Conservation (phyloP, 202 grass and related monocot species). For the Saccharum hybrid region DNA sequence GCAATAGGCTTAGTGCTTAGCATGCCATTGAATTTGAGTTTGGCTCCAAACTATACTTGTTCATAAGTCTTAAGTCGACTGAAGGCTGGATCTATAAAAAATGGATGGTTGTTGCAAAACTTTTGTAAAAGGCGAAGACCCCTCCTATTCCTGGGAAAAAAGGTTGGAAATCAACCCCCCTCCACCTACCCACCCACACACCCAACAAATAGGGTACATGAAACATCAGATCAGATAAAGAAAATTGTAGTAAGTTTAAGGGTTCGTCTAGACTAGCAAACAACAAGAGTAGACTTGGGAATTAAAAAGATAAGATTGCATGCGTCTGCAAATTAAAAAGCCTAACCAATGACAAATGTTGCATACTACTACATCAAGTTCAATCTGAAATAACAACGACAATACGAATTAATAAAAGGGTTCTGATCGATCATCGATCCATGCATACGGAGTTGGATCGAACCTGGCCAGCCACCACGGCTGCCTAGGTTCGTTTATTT, state of each 20-base stretch:
- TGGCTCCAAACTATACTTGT: too few species aligned
- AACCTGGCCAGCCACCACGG: background rate
- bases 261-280: background rate
- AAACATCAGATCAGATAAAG: background rate
- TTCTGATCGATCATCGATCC: background rate
- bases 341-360: background rate
- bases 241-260: background rate
- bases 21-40: too few species aligned
- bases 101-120: background rate
- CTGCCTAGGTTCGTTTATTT: background rate
- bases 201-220: background rate
- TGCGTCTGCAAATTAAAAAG: background rate
- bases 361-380: background rate
- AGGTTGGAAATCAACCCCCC: too few species aligned
- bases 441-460: background rate
- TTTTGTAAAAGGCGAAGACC: too few species aligned
- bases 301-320: background rate
- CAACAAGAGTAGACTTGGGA: background rate
- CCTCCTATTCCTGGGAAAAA: too few species aligned
- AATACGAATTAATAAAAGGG: background rate
- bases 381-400: background rate
- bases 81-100: background rate
- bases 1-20: too few species aligned
- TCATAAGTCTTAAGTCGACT: background rate
- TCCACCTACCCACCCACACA: too few species aligned